phyloP scores from a whole-genome alignment of 2,329 filamentous ascomycete genomes.

The Neofusicoccum umdonicola region DNA sequence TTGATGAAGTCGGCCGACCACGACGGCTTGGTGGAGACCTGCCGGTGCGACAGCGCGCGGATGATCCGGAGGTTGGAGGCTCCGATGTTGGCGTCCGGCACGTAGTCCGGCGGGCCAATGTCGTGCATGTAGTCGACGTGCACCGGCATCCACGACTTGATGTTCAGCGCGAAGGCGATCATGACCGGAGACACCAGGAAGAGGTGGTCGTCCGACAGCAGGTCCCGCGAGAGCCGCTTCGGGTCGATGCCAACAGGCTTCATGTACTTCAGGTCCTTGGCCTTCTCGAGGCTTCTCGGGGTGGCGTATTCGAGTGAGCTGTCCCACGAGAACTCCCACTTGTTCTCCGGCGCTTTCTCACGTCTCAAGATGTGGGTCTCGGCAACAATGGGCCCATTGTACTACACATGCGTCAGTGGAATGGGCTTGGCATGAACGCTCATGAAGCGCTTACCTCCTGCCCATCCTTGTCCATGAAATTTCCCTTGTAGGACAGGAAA shows the following conservation, averaged over 20 bases:
- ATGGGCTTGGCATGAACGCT: too few species aligned
- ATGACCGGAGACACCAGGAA: conserved; percentile 15
- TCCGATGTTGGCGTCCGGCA: conserved; percentile 8
- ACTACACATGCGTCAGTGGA: neutral
- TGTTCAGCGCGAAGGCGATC: conserved; percentile 4
- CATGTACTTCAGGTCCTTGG: neutral
- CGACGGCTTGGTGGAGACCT: neutral
- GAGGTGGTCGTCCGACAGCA: neutral
- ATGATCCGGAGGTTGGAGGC: conserved; percentile 8
- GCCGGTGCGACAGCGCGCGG: conserved; percentile 12
- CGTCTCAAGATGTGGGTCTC: neutral
- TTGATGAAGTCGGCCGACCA: conserved; percentile 17
- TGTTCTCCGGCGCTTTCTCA: neutral
- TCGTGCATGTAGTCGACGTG: conserved; percentile 4
- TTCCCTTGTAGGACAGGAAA: conserved; percentile 4
- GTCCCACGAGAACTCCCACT: conserved; percentile 10
- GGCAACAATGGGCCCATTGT: conserved; percentile 5
- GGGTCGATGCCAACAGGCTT: neutral
- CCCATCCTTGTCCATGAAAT: conserved; percentile 1
- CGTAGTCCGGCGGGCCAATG: neutral
- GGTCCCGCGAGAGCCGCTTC: neutral
- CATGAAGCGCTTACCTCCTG: neutral
- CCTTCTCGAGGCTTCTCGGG: neutral
- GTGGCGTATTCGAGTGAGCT: neutral
- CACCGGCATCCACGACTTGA: conserved; percentile 13